Evolutionary conservation across 768 basidiomycete species (phyloP).

Genomic region (Nidularia pulvinata): DNA sequence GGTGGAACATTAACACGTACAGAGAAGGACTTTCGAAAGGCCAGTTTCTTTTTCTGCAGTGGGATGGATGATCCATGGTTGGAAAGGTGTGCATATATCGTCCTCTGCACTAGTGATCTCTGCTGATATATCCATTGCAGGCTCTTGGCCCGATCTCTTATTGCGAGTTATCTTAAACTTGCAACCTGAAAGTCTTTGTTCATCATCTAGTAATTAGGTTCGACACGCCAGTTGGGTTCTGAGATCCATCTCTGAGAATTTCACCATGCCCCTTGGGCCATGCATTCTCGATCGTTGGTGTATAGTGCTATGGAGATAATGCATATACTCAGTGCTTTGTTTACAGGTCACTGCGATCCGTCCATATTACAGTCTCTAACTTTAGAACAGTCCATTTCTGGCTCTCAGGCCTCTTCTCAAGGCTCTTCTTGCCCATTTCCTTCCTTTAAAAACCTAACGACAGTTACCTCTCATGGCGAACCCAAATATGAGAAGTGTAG

Average conservation of each 20-base stretch:
- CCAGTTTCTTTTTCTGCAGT: slow-evolving; percentile 34
- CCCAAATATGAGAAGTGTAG: no score
- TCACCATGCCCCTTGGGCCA: slow-evolving; percentile 31
- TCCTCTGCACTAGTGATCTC: not conserved
- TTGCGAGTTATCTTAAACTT: slow-evolving; percentile 15
- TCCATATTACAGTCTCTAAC: slow-evolving; percentile 5
- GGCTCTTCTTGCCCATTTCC: no score
- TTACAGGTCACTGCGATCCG: slow-evolving; percentile 14
- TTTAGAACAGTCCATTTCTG: no score
- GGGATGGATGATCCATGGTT: slow-evolving; percentile 33
- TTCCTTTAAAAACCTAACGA: no score
- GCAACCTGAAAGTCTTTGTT: not conserved
- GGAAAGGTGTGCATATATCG: slow-evolving; percentile 19
- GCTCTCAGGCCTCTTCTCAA: no score
- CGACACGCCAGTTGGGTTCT: slow-evolving; percentile 34
- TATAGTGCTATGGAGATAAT: not conserved
- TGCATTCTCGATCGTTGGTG: slow-evolving; percentile 34
- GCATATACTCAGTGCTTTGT: slow-evolving; percentile 11
- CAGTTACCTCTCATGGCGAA: no score
- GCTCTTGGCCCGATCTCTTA: slow-evolving; percentile 21
- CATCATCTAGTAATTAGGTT: slow-evolving; percentile 17
- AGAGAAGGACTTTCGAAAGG: slow-evolving; percentile 25
- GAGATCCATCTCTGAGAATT: slow-evolving; percentile 25
- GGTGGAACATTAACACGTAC: slow-evolving; percentile 33
- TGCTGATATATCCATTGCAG: slow-evolving; percentile 8